A percentile compares a stretch with the other conserved stretches of the same genome.
phyloP scores from a whole-genome alignment of 345 rosid species.

The Firmiana major region DNA sequence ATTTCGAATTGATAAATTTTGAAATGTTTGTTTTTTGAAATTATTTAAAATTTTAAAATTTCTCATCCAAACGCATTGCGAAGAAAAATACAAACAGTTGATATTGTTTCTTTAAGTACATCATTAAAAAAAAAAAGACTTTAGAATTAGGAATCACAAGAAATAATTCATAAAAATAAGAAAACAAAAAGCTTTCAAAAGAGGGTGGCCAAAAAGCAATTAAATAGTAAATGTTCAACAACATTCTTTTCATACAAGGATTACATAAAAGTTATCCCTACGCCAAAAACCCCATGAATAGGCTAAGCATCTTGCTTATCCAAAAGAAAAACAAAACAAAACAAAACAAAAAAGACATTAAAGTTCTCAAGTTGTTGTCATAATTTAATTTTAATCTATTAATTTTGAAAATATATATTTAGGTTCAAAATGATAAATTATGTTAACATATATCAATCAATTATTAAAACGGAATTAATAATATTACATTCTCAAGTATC shows the following conservation, averaged over 20 bases:
- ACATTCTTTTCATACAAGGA: neutral
- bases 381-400: too few species aligned
- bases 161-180: neutral
- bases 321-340: conserved; percentile 11
- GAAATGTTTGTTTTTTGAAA: too few species aligned
- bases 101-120: neutral
- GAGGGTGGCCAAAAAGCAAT: neutral
- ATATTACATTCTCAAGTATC: too few species aligned
- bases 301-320: neutral
- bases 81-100: neutral
- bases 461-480: too few species aligned
- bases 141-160: neutral
- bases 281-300: neutral
- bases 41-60: too few species aligned
- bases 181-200: neutral
- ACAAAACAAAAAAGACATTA: too few species aligned
- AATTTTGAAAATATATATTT: too few species aligned
- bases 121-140: neutral
- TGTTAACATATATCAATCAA: too few species aligned
- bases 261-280: neutral
- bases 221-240: neutral
- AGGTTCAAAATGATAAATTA: too few species aligned
- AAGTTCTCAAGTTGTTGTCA: too few species aligned
- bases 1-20: too few species aligned
- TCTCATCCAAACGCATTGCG: too few species aligned